Evolutionary conservation across 2,329 filamentous ascomycete genomes (phyloP).

Genomic region (Penicillium carneum): DNA sequence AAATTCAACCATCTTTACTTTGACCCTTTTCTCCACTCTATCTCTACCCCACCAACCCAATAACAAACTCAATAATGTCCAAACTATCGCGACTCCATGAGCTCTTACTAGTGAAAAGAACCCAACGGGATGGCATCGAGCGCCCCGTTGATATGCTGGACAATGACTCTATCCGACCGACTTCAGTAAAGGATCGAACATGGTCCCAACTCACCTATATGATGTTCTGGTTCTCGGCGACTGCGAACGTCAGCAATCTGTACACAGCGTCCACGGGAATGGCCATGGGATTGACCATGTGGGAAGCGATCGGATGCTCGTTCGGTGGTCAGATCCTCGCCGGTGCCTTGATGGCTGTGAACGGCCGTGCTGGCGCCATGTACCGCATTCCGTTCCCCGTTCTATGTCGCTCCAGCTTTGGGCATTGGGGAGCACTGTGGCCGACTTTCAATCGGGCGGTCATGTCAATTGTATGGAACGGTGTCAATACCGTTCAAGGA

Average conservation of each 20-base stretch:
- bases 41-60: neutral
- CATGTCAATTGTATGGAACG: slow-evolving; percentile 58
- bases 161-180: slow-evolving; percentile 54
- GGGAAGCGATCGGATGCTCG: slow-evolving; percentile 56
- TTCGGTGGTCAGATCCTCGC: slow-evolving; percentile 53
- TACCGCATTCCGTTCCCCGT: slow-evolving; percentile 57
- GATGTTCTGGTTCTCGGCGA: slow-evolving; percentile 54
- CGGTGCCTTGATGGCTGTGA: slow-evolving; percentile 48
- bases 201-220: slow-evolving; percentile 54
- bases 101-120: slow-evolving; percentile 29
- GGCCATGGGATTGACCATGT: slow-evolving; percentile 58
- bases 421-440: slow-evolving; percentile 57
- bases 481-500: slow-evolving; percentile 51
- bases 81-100: slow-evolving; percentile 25
- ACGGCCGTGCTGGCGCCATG: slow-evolving; percentile 53
- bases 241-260: slow-evolving; percentile 51
- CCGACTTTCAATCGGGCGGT: slow-evolving; percentile 50
- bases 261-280: slow-evolving; percentile 52
- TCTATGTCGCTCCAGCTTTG: slow-evolving; percentile 54
- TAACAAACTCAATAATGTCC: slow-evolving; percentile 2
- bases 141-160: slow-evolving; percentile 39
- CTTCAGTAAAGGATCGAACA: slow-evolving; percentile 51
- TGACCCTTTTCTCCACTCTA: neutral
- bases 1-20: neutral
- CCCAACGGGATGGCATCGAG: slow-evolving; percentile 26